phyloP scores from a whole-genome alignment of 176 grass and related monocot genomes.

The Rhynchospora breviuscula region DNA sequence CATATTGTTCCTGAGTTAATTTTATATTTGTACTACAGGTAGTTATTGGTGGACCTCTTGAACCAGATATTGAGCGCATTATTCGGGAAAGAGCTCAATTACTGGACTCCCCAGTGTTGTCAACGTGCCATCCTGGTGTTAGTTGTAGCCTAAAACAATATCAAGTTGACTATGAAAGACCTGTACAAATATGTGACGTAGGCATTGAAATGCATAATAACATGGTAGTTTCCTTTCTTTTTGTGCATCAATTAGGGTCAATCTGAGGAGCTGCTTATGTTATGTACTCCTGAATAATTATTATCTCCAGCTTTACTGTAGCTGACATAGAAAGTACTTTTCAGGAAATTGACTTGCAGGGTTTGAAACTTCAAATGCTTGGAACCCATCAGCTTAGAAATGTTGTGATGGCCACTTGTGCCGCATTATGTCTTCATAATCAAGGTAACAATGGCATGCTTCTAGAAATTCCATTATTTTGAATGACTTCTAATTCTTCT shows the following conservation, averaged over 20 bases:
- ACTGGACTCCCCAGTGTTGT: conserved; percentile 58
- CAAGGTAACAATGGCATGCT: conserved; percentile 39
- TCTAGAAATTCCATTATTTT: conserved; percentile 4
- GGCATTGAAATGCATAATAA: conserved; percentile 31
- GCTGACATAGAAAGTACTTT: background rate
- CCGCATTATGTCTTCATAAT: conserved; percentile 55
- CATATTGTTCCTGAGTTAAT: conserved; percentile 3
- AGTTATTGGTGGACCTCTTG: conserved; percentile 70
- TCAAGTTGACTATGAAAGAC: conserved; percentile 41
- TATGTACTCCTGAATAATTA: background rate
- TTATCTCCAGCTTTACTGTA: background rate
- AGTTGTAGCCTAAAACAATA: conserved; percentile 46
- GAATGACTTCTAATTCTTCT: background rate
- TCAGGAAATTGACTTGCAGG: conserved; percentile 47
- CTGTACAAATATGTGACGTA: conserved; percentile 67
- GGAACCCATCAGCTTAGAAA: conserved; percentile 70
- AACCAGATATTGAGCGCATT: conserved; percentile 46
- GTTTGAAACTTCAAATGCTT: conserved; percentile 67
- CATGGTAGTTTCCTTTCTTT: conserved; percentile 27
- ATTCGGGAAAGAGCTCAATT: conserved; percentile 59
- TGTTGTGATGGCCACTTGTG: conserved; percentile 56
- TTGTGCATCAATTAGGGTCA: background rate
- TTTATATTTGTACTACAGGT: conserved; percentile 42
- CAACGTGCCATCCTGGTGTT: conserved; percentile 48
- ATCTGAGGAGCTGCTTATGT: background rate